Conservation (phyloP, 768 basidiomycete genomes). For the Suillus subaureus region DNA sequence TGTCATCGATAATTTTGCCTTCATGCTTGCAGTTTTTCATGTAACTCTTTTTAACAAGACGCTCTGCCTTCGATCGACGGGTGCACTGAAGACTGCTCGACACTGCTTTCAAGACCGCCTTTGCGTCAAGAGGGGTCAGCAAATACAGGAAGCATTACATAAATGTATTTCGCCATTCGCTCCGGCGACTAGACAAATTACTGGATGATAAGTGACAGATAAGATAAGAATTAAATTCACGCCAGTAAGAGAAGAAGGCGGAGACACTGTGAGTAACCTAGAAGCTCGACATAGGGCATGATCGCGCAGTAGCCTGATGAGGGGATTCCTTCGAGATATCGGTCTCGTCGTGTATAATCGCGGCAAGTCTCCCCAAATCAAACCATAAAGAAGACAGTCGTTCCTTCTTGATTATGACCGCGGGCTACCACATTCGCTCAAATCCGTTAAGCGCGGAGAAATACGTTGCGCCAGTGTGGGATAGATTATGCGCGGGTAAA, state of each 20-base stretch:
- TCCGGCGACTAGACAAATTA: background rate
- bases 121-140: background rate
- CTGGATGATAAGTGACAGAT: conserved; percentile 2
- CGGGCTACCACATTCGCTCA: background rate
- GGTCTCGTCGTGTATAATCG: background rate
- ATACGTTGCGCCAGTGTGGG: background rate
- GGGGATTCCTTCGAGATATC: background rate
- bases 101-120: background rate
- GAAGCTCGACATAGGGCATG: background rate
- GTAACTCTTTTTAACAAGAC: background rate
- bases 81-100: background rate
- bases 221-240: background rate
- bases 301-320: background rate
- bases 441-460: background rate
- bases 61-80: background rate
- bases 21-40: background rate
- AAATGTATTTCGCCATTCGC: background rate
- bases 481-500: background rate
- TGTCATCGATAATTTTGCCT: background rate
- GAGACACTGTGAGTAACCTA: background rate
- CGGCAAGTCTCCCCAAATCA: background rate
- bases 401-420: background rate
- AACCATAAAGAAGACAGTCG: background rate
- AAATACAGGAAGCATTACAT: background rate
- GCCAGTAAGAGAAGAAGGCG: background rate